phyloP scores from a whole-genome alignment of 2,329 filamentous ascomycete species.

The Alternaria triticimaculans region DNA sequence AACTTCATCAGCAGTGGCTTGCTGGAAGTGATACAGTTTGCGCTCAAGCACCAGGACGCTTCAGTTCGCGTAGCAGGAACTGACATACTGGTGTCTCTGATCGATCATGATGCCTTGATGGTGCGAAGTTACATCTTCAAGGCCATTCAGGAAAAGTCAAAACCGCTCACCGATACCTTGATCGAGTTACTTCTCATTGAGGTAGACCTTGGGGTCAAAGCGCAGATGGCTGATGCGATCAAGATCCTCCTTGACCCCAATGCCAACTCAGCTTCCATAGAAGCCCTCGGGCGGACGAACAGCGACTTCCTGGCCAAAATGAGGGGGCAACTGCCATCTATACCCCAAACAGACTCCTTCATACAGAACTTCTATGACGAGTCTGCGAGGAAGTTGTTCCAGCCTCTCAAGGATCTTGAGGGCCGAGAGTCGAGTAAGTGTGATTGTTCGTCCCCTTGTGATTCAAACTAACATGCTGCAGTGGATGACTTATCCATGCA shows the following conservation, averaged over 20 bases:
- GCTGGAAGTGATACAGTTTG: conserved; percentile 88
- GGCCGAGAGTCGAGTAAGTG: conserved; percentile 61
- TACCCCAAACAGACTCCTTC: conserved; percentile 82
- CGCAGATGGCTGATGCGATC: conserved; percentile 92
- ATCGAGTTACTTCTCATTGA: conserved; percentile 92
- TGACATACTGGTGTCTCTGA: conserved; percentile 90
- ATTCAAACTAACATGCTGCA: conserved; percentile 41
- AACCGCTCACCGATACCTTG: conserved; percentile 86
- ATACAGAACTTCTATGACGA: conserved; percentile 88
- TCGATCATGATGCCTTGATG: conserved; percentile 95
- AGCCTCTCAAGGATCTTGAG: conserved; percentile 83
- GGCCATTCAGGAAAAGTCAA: conserved; percentile 84
- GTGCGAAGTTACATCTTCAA: conserved; percentile 93
- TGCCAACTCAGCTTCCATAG: conserved; percentile 65
- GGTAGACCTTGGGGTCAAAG: conserved; percentile 91
- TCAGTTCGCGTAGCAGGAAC: conserved; percentile 89
- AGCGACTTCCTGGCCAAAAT: conserved; percentile 72
- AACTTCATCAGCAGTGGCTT: conserved; percentile 90
- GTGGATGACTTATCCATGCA: conserved; percentile 78
- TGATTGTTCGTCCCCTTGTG: neutral
- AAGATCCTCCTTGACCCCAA: conserved; percentile 87
- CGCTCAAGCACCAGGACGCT: conserved; percentile 83
- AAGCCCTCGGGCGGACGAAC: conserved; percentile 66
- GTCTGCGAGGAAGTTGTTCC: conserved; percentile 84
- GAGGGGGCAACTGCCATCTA: conserved; percentile 56